Evolutionary conservation across 2,329 filamentous ascomycete species (phyloP), one percentile per base, ranked within the genome.

Genomic region (Fonsecaea monophora): DNA sequence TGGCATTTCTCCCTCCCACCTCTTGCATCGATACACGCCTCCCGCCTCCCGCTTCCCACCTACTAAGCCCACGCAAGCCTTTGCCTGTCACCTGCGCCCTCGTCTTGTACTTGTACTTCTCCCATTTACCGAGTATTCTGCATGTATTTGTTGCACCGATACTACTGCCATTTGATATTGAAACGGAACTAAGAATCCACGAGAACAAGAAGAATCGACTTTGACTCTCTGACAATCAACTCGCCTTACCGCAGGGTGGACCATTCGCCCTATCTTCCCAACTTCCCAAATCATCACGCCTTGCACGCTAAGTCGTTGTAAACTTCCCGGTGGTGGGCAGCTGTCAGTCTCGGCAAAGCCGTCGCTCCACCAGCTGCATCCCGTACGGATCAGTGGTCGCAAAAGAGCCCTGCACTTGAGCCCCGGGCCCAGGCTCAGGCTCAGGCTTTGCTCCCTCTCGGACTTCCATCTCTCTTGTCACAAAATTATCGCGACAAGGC

Each of bases 401-500:
- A 25, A 25, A 50, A 50, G 45, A 25, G 45, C 45, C 45, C 45
- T 50, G 45, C 45, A 12, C 9, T 6, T 18, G 40, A 4, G 35
- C 50, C 50, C 35, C 60, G 50, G 60, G 60, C 35, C 60, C 60
- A 55, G 53, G 50, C 60, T 37, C 60, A 55, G 53, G 50, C 60
- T 37, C 34, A 35, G 53, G 18, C 38, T 45, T 56, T 42, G 60
- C 53, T 62, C 60, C 34, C 25, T 48, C 12, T 25, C 42, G 42
- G 35, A 61, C 34, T 35, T 53, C 59, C 25, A 53, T 58, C 53
- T 61, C 59, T 48, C 45, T 57, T 45, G 64, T 62, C 64, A 62
- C 58, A 53, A 38, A 64, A 54, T 55, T 53, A 59, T 68, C 66
- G 66, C 62, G 53, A 65, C 34, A 59, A 55, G 53, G 58, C 42